Conservation (phyloP, 352 stramenopile species). For the Phytophthora niederhauseri region DNA sequence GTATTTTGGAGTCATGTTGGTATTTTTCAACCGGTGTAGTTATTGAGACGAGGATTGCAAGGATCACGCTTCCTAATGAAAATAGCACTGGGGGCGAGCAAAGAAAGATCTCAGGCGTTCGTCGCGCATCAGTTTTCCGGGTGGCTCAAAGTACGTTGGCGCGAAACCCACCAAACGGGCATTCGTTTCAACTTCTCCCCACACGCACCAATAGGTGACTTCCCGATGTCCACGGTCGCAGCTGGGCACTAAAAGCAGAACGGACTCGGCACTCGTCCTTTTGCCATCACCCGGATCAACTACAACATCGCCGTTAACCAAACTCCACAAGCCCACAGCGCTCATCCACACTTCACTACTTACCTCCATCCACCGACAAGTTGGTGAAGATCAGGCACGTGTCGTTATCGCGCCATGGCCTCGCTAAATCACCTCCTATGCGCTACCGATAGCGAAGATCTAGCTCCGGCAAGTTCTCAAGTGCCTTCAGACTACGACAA, state of each 20-base stretch:
- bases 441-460: neutral
- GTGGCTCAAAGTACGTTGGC: neutral
- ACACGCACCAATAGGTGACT: conserved; percentile 8
- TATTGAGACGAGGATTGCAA: too few relatives aligned
- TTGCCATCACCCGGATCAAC: conserved; percentile 5
- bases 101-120: neutral
- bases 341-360: neutral
- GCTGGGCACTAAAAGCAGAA: neutral
- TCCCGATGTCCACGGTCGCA: conserved; percentile 25
- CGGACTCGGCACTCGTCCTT: conserved; percentile 16
- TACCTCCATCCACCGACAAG: neutral
- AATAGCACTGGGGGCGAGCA: neutral
- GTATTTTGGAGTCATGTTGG: neutral
- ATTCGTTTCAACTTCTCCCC: conserved; percentile 33
- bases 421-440: conserved; percentile 27
- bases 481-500: neutral
- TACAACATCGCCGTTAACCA: neutral
- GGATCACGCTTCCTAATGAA: neutral
- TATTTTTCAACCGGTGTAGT: neutral
- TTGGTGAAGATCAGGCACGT: neutral
- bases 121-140: neutral
- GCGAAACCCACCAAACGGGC: conserved; percentile 32
- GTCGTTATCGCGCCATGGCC: conserved; percentile 13
- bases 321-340: neutral
- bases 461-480: neutral